These are phyloP conservation scores for Dillenia suffruticosa DNA, from an alignment of 164 flowering plant genomes.

Conservation along the genomic window DNA sequence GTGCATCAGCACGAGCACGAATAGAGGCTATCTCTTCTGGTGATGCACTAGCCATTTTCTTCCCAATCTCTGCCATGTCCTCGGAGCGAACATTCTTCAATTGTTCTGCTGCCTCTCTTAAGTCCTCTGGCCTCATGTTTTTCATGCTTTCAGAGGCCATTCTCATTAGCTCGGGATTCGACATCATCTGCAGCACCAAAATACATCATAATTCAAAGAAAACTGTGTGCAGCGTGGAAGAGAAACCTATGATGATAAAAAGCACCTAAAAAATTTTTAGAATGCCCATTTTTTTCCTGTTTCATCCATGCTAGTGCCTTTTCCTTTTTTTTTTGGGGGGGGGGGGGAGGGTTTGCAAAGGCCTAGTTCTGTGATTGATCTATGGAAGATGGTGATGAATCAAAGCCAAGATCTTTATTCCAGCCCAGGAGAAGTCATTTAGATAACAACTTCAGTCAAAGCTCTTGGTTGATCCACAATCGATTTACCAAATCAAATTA, in stretches of 20 bases:
- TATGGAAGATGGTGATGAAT: too few relatives aligned
- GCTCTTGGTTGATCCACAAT: too few relatives aligned
- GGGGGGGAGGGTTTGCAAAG: too few relatives aligned
- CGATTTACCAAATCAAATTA: too few relatives aligned
- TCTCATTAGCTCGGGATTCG: slow-evolving; percentile 85
- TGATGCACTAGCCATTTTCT: slow-evolving; percentile 77
- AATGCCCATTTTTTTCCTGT: background rate
- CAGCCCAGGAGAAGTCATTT: too few relatives aligned
- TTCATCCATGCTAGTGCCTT: too few relatives aligned
- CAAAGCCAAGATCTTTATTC: too few relatives aligned
- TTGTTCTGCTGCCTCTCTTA: slow-evolving; percentile 81
- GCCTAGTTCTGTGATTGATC: too few relatives aligned
- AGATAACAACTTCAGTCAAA: too few relatives aligned
- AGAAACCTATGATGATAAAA: background rate
- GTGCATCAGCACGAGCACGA: slow-evolving; percentile 70
- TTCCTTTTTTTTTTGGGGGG: too few relatives aligned
- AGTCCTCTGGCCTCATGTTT: slow-evolving; percentile 81
- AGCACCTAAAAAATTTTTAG: background rate
- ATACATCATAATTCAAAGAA: slow-evolving; percentile 1
- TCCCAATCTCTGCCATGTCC: slow-evolving; percentile 85
- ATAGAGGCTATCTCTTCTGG: slow-evolving; percentile 90
- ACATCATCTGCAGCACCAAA: slow-evolving; percentile 72
- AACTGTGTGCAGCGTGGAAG: background rate
- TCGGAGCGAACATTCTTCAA: slow-evolving; percentile 80
- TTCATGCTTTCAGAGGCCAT: slow-evolving; percentile 95